Percentiles rank a stretch among this genome's conserved stretches.
phyloP scores from a whole-genome alignment of 2,329 filamentous ascomycete genomes.

The Penicillium sp. region DNA sequence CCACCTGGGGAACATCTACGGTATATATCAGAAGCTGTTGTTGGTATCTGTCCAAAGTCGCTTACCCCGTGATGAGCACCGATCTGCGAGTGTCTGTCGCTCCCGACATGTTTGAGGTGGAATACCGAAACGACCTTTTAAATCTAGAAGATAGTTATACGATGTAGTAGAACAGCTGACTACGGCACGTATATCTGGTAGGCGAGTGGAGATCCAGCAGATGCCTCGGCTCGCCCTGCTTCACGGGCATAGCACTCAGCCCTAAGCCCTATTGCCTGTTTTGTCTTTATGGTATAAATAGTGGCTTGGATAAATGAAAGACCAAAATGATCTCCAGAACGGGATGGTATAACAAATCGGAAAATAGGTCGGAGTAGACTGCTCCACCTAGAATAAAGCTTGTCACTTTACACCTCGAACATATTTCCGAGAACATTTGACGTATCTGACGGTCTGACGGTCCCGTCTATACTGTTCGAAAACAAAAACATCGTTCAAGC shows the following conservation, averaged over 20 bases:
- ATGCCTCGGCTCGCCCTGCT: constrained; percentile 10
- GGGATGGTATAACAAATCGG: neutral
- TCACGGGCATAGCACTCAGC: constrained; percentile 3
- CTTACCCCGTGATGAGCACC: constrained; percentile 43
- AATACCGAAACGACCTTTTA: neutral
- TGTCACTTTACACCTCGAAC: neutral
- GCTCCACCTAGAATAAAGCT: neutral
- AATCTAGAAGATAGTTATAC: neutral
- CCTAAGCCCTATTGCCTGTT: constrained; percentile 21
- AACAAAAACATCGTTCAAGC: neutral
- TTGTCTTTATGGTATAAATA: neutral
- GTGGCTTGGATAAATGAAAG: neutral
- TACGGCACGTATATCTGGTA: neutral
- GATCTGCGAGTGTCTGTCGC: constrained; percentile 33
- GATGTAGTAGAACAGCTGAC: neutral
- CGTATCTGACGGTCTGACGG: too few species aligned
- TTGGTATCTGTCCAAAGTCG: neutral
- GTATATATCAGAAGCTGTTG: constrained; percentile 3
- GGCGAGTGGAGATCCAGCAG: neutral
- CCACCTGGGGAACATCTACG: constrained; percentile 46
- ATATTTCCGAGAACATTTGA: too few species aligned
- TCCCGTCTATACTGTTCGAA: neutral
- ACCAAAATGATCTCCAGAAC: too few species aligned
- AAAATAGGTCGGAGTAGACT: neutral
- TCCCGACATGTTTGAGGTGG: constrained; percentile 17